Conservation (phyloP, 495 filamentous ascomycete genomes). For the Haplographium delicatum region DNA sequence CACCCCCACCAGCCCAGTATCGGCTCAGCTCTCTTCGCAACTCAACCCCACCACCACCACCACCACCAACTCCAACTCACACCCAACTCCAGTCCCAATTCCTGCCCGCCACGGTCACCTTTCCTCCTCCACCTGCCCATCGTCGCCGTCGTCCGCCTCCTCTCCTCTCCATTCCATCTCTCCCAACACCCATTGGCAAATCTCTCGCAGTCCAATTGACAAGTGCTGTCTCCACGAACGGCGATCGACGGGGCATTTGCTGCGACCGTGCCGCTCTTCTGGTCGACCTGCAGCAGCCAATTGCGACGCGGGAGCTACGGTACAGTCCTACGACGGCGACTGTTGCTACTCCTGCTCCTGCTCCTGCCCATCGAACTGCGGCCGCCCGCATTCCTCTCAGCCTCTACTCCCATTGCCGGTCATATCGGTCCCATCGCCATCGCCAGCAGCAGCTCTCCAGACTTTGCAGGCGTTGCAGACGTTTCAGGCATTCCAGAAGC, state of each 20-base stretch:
- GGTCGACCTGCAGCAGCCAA: constrained; percentile 13
- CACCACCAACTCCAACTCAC: no score
- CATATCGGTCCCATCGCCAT: no score
- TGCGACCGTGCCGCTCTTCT: constrained; percentile 5
- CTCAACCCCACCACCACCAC: neutral
- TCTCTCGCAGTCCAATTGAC: no score
- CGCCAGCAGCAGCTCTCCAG: no score
- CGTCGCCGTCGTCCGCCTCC: neutral
- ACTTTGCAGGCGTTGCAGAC: constrained; percentile 1
- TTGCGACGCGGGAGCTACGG: constrained; percentile 18
- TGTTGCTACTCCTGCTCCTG: neutral
- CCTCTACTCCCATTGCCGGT: no score
- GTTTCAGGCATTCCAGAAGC: constrained; percentile 23
- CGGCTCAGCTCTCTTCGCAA: neutral
- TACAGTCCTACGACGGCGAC: no score
- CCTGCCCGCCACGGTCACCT: neutral
- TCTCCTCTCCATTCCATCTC: no score
- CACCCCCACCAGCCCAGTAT: neutral
- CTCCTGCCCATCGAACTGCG: constrained; percentile 22
- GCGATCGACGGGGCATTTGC: neutral
- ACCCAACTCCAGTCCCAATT: neutral
- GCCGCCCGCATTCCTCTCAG: constrained; percentile 18
- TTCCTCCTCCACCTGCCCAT: neutral
- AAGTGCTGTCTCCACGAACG: neutral
- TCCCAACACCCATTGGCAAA: no score